phyloP scores from a whole-genome alignment of 1,284 basidiomycete species.

The Ganoderma meredithae region DNA sequence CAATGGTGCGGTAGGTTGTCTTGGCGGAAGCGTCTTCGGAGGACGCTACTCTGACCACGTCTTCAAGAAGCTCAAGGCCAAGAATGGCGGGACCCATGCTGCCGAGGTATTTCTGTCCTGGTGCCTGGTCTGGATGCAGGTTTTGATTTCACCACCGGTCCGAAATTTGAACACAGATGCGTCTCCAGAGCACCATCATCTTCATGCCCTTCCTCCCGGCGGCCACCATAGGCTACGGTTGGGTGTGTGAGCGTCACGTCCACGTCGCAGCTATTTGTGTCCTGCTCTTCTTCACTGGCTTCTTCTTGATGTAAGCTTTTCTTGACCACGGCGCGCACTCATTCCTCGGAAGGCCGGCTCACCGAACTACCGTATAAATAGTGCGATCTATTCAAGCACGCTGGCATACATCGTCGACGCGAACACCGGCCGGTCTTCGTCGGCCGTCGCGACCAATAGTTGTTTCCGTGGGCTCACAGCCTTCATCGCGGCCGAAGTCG shows the following conservation, averaged over 20 bases:
- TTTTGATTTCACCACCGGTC: background rate
- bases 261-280: slow-evolving; percentile 70
- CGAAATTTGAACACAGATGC: slow-evolving; percentile 58
- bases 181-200: slow-evolving; percentile 67
- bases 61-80: slow-evolving; percentile 60
- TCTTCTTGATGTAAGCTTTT: slow-evolving; percentile 66
- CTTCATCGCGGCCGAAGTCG: slow-evolving; percentile 74
- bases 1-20: slow-evolving; percentile 53
- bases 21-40: slow-evolving; percentile 76
- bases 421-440: slow-evolving; percentile 75
- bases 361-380: slow-evolving; percentile 37
- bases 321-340: background rate
- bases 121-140: background rate
- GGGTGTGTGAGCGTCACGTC: slow-evolving; percentile 72
- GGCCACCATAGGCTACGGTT: slow-evolving; percentile 75
- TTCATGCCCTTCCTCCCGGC: slow-evolving; percentile 64
- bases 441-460: slow-evolving; percentile 76
- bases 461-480: slow-evolving; percentile 74
- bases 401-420: slow-evolving; percentile 82
- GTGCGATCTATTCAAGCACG: slow-evolving; percentile 76
- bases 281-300: slow-evolving; percentile 70
- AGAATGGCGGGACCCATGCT: slow-evolving; percentile 65
- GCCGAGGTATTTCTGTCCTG: slow-evolving; percentile 64
- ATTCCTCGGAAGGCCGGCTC: slow-evolving; percentile 19
- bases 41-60: slow-evolving; percentile 81